Base-by-base conservation (phyloP, 768 basidiomycete species). In the Pisolithus orientalis region DNA sequence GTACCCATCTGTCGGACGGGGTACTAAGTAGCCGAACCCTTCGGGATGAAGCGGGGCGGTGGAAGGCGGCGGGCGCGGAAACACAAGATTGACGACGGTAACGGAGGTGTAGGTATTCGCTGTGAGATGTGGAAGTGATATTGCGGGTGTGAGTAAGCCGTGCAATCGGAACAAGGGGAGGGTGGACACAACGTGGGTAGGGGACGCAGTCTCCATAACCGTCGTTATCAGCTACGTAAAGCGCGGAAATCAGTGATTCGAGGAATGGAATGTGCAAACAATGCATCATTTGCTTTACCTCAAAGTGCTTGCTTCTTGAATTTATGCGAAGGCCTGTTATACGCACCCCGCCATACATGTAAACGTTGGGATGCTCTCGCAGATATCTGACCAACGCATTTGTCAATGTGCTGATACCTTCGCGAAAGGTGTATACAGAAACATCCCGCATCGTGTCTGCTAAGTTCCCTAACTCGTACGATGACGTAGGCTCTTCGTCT, bases 11-110 rank as follows among this genome's bases (percentile, higher is more conserved):
- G 68, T 70, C 0, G 87, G 83, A 14, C 94, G 87, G 0, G 94
- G 93, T 49, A 96, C 78, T 62, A 99, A 85, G 72, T 94, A 97
- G 8, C 95, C 95, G 65, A 97, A 99, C 4, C 95, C 95, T 2
- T 77, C 75, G 0, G 93, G 92, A 59, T 92, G 87, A 46, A 94
- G 75, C 24, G 64, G 60, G 24, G 65, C 53, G 51, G 70, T 62
- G 34, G 59, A 49, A 24, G 72, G 65, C 29, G 78, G 64, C 56
- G 64, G 50, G 29, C 65, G 63, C 42, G 82, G 72, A 72, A 95
- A 97, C 57, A 97, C 79, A 62, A 98, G 73, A 72, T 91, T 95
- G 58, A 94, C 72, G 37, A 96, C 90, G n/a, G 80, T 83, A 52
- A 97, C 92, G 9, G 87, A 85, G 24, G 93, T 85, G 38, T 76